Evolutionary conservation across 306 rosid genomes (phyloP), one percentile per base, ranked within the genome.

Genomic region (Crotalaria pallida): DNA sequence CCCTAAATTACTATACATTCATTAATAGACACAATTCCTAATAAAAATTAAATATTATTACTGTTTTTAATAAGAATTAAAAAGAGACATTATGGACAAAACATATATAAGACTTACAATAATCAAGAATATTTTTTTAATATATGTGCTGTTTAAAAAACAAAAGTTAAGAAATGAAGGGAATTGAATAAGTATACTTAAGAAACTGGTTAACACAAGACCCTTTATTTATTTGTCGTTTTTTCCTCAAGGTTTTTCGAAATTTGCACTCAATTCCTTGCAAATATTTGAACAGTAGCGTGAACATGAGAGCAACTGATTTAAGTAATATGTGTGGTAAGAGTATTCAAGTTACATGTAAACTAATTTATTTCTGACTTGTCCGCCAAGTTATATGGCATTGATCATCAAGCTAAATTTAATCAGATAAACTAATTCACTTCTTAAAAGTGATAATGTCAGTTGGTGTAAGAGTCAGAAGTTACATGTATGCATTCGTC

Each of bases 341-440:
- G 4, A 53, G 62, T 9, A 53, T n/a, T n/a, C n/a, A n/a, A n/a
- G n/a, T n/a, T n/a, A n/a, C n/a, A n/a, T n/a, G n/a, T n/a, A n/a
- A n/a, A n/a, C n/a, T n/a, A n/a, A n/a, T n/a, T n/a, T 57, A 58
- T 71, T 6, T 51, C 19, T 76, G 64, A 67, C 69, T 52, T 59
- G 62, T 13, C 24, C n/a, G n/a, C n/a, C 15, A 7, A 58, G 19
- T 40, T 33, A 12, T 48, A 15, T 19, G 43, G 31, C 50, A 57
- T 11, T 56, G 48, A 23, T 76, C 48, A 10, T 34, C n/a, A n/a
- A n/a, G 48, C 58, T 72, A 53, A 55, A 66, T 67, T 55, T 21
- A 58, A 43, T 55, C 8, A 55, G 41, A 41, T n/a, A 44, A 38
- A 18, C 6, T 55, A 65, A 34, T 56, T 43, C 19, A 11, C 40